Evolutionary conservation across 2,329 filamentous ascomycete genomes (phyloP).

Genomic region (Colletotrichum melonis): DNA sequence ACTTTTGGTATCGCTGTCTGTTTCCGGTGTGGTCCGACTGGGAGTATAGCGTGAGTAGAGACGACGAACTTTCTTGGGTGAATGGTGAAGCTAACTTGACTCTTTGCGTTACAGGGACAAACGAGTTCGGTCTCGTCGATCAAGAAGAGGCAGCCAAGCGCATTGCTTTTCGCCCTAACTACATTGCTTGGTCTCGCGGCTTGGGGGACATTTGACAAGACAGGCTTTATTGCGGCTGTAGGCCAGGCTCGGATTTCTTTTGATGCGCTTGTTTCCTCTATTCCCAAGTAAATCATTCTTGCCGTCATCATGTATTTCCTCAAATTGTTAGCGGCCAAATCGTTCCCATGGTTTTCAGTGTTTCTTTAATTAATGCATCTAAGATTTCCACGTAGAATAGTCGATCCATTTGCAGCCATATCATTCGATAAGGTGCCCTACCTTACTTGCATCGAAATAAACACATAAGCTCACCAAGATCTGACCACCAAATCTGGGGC

Average conservation of each 20-base stretch:
- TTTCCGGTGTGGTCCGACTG: constrained; percentile 49
- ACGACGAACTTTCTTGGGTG: too few species aligned
- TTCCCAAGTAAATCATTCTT: not conserved
- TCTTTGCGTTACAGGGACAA: not conserved
- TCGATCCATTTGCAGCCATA: not conserved
- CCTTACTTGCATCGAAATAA: not conserved
- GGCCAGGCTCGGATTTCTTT: not conserved
- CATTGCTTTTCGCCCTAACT: not conserved
- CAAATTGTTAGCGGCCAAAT: not conserved
- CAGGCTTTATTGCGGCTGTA: not conserved
- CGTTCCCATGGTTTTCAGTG: not conserved
- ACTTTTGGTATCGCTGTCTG: constrained; percentile 49
- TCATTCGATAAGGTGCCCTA: not conserved
- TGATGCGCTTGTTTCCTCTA: not conserved
- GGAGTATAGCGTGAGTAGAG: constrained; percentile 45
- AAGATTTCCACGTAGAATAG: not conserved
- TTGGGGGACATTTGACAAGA: not conserved
- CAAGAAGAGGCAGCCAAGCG: not conserved
- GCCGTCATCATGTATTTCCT: not conserved
- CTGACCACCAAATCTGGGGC: too few species aligned
- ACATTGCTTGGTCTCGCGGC: not conserved
- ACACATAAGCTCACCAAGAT: not conserved
- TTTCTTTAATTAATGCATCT: not conserved
- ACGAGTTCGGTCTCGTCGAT: not conserved
- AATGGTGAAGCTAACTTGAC: not conserved